phyloP scores from a whole-genome alignment of 331 rosid genomes.

The Acacia concinna region DNA sequence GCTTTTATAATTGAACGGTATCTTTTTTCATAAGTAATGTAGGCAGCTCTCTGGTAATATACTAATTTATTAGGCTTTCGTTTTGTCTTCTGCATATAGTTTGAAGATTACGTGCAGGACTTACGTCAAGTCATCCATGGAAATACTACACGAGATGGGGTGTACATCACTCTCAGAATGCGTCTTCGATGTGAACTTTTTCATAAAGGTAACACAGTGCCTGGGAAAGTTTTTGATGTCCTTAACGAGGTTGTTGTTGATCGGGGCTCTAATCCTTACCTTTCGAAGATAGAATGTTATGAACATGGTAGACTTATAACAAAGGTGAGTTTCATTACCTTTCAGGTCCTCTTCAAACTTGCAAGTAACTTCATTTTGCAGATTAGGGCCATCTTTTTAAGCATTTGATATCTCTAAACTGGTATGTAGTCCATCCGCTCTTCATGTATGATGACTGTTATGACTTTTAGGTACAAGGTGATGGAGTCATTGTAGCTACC shows the following conservation, averaged over 20 bases:
- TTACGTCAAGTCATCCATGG: conserved; percentile 88
- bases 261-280: conserved; percentile 99
- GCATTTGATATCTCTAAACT: conserved; percentile 14
- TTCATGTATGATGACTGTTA: conserved; percentile 23
- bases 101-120: conserved; percentile 71
- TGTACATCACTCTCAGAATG: conserved; percentile 96
- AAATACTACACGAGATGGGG: conserved; percentile 86
- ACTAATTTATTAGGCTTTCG: conserved; percentile 34
- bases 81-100: conserved; percentile 54
- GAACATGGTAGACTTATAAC: conserved; percentile 95
- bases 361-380: background rate
- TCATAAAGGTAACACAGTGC: conserved; percentile 78
- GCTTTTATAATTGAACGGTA: conserved; percentile 32
- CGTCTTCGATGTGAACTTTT: conserved; percentile 92
- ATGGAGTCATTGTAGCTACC: conserved; percentile 96
- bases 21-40: conserved; percentile 10
- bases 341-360: conserved; percentile 11
- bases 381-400: conserved; percentile 11
- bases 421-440: conserved; percentile 20
- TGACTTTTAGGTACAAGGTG: conserved; percentile 88
- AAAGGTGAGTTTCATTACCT: conserved; percentile 56
- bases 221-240: conserved; percentile 87
- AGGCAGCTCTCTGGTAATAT: conserved; percentile 12
- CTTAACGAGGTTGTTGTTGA: conserved; percentile 91
- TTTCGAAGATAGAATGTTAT: conserved; percentile 92